Evolutionary conservation across 2,329 filamentous ascomycete species (phyloP), one percentile per base, ranked within the genome.

Genomic region (Aspergillus pseudoviridinutans): DNA sequence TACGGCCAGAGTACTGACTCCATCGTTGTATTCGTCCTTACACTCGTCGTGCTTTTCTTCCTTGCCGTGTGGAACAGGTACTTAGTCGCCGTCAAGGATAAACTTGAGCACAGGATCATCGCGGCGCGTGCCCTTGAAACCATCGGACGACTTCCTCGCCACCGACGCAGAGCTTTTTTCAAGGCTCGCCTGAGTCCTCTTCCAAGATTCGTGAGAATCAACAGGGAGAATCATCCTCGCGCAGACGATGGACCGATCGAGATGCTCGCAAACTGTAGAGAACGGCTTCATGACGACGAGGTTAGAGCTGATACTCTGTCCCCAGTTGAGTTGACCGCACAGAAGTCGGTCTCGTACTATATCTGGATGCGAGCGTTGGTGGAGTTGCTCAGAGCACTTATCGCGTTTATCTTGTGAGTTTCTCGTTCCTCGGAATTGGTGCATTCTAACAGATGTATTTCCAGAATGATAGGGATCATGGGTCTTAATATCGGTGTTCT

Each of bases 381-480:
- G 6, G 61, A 63, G 35, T 38, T 52, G 2, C 7, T 59, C 2
- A 28, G 59, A 20, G 61, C 52, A 1, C 29, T 59, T 9, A 47
- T 61, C 1, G 57, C 57, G 14, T 61, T 59, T 50, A 32, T 57
- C 20, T 24, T 63, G 61, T 61, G 32, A 42, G 41, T 49, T 9
- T 49, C 47, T 9, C 17, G 3, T 49, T 9, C 24, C 2, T 17
- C 24, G 1, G 2, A 6, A 50, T 29, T 27, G 25, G 1, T n/a
- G 22, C n/a, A 8, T 24, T 28, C 28, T 47, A 7, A 47, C 22
- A 3, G 2, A 7, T 2, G 12, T 20, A 22, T 2, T 38, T 22
- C 2, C 20, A 62, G 61, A 12, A 62, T 64, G 61, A 24, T 64
- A 14, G 56, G 58, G 0, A 54, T 64, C 4, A 64, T 64, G 61